phyloP scores from a whole-genome alignment of 371 early-diverging fungal species.

The Chytridium lagenaria region DNA sequence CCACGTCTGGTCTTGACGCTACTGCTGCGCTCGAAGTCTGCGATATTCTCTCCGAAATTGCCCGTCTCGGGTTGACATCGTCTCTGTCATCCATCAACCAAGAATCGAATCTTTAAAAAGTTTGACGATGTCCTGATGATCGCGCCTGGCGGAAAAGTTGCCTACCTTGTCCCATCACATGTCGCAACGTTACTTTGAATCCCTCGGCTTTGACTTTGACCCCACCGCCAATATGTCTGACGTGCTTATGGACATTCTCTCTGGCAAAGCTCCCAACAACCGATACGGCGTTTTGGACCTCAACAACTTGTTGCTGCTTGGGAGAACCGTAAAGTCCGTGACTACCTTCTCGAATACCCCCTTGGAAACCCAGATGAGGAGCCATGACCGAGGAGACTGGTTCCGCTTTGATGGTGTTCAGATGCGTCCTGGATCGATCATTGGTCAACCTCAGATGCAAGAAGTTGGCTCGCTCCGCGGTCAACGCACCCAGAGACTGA shows the following conservation, averaged over 20 bases:
- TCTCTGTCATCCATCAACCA: constrained; percentile 94
- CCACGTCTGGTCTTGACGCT: constrained; percentile 86
- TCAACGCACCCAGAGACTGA: not conserved
- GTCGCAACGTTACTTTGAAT: constrained; percentile 38
- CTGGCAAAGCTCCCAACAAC: constrained; percentile 31
- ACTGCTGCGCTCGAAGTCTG: constrained; percentile 50
- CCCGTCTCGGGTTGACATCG: constrained; percentile 60
- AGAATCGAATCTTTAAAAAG: constrained; percentile 86
- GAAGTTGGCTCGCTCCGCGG: not conserved
- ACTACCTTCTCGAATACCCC: constrained; percentile 11
- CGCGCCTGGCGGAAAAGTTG: constrained; percentile 71
- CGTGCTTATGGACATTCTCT: constrained; percentile 56
- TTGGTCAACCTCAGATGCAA: not conserved
- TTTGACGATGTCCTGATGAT: constrained; percentile 91
- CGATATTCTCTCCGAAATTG: constrained; percentile 28
- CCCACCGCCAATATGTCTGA: constrained; percentile 48
- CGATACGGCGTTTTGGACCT: constrained; percentile 4
- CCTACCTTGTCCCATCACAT: constrained; percentile 72
- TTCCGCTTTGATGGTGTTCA: no score
- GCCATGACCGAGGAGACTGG: no score
- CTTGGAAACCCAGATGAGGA: not conserved
- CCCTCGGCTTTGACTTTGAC: constrained; percentile 42
- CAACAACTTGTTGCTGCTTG: constrained; percentile 35
- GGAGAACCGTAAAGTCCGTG: constrained; percentile 19
- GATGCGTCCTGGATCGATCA: no score